These are phyloP conservation scores for Psilocybe sp. DNA, from an alignment of 768 basidiomycete genomes.

Conservation along the genomic window DNA sequence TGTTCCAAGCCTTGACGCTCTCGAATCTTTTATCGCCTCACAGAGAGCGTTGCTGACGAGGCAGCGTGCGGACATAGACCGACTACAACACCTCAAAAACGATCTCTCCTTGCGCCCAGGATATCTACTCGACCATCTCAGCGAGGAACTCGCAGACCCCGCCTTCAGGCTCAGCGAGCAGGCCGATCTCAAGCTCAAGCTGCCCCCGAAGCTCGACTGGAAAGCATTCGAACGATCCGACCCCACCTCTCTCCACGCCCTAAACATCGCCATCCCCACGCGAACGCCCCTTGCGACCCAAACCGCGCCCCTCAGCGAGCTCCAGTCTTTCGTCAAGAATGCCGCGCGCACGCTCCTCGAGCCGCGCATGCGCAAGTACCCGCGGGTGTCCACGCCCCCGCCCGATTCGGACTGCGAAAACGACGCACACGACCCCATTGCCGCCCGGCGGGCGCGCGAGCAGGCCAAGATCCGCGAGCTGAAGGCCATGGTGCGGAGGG, in stretches of 20 bases:
- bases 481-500: conserved; percentile 48
- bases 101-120: conserved; percentile 13
- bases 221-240: conserved; percentile 48
- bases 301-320: conserved; percentile 44
- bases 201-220: conserved; percentile 63
- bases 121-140: conserved; percentile 11
- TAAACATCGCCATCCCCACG: conserved; percentile 26
- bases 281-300: conserved; percentile 34
- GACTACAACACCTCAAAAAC: conserved; percentile 36
- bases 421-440: conserved; percentile 39
- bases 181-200: conserved; percentile 36
- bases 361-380: conserved; percentile 37
- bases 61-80: conserved; percentile 61
- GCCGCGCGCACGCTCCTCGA: conserved; percentile 51
- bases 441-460: conserved; percentile 35
- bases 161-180: conserved; percentile 45
- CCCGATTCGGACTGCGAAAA: conserved; percentile 31
- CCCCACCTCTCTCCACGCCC: not conserved
- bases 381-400: conserved; percentile 32
- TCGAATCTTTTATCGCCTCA: conserved; percentile 60
- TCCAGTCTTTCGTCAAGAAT: conserved; percentile 56
- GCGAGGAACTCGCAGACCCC: conserved; percentile 28
- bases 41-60: conserved; percentile 59
- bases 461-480: conserved; percentile 53
- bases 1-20: conserved; percentile 53